phyloP scores from a whole-genome alignment of 2,329 filamentous ascomycete species.

The Ophiostoma tasmaniense region DNA sequence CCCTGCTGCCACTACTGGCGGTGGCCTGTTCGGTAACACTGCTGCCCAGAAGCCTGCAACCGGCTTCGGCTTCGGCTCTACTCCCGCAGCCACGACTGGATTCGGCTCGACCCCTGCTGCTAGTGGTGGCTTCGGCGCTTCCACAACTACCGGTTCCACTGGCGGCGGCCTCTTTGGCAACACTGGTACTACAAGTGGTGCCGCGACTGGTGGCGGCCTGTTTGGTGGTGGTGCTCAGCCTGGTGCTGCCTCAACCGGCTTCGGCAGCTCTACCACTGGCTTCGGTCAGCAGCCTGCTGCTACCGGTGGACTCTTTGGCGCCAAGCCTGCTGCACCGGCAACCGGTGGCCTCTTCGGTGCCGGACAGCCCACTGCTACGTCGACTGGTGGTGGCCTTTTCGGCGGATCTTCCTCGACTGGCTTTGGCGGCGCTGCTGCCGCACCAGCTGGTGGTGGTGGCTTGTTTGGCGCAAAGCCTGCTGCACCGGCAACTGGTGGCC shows the following conservation, averaged over 20 bases:
- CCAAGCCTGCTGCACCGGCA: conserved; percentile 6
- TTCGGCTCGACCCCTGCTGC: conserved; percentile 31
- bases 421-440: neutral
- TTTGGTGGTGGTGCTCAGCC: conserved; percentile 27
- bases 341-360: conserved; percentile 34
- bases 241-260: neutral
- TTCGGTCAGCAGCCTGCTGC: neutral
- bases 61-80: conserved; percentile 22
- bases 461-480: neutral
- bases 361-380: conserved; percentile 31
- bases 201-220: conserved; percentile 24
- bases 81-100: conserved; percentile 30
- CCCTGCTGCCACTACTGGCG: conserved; percentile 15
- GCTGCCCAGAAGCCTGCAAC: conserved; percentile 25
- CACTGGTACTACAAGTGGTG: conserved; percentile 26
- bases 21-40: conserved; percentile 27
- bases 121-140: conserved; percentile 24
- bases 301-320: conserved; percentile 7
- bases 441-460: neutral
- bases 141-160: conserved; percentile 8
- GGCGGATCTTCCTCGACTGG: neutral
- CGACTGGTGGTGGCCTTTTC: conserved; percentile 5
- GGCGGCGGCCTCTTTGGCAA: conserved; percentile 36
- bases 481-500: conserved; percentile 6
- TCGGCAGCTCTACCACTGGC: neutral